Conservation (phyloP, 805 yeast species). For the Myxozyma vanderwaltii region DNA sequence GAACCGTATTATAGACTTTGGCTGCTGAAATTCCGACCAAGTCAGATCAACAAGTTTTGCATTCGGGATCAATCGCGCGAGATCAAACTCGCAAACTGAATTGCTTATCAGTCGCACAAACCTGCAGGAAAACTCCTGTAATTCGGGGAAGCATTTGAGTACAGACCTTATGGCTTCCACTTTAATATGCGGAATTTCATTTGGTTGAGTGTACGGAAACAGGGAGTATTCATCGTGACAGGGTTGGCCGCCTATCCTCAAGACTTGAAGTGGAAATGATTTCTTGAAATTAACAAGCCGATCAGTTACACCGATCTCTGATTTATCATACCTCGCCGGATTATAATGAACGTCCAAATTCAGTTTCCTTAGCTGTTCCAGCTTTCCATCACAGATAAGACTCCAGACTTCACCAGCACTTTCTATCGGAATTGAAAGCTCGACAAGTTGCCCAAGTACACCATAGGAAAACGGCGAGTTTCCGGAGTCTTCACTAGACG, state of each 20-base stretch:
- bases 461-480: neutral
- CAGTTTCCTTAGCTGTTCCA: neutral
- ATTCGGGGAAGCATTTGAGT: neutral
- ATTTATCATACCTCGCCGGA: neutral
- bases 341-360: neutral
- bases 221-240: neutral
- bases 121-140: neutral
- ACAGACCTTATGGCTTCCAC: neutral
- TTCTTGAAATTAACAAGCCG: neutral
- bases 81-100: neutral
- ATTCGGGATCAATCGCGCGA: neutral
- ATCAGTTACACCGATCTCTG: neutral
- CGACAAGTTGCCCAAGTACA: neutral
- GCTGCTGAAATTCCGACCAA: slow-evolving; percentile 5
- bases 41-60: neutral
- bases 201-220: neutral
- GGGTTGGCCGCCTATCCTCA: neutral
- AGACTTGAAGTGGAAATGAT: neutral
- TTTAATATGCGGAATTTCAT: neutral
- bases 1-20: neutral
- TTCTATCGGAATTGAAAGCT: neutral
- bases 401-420: neutral
- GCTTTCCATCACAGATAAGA: neutral
- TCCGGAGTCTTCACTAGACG: neutral
- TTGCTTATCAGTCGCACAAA: neutral